Evolutionary conservation across 1,139 yeast genomes (phyloP).

Genomic region (Debaryomyces psychrophilus): DNA sequence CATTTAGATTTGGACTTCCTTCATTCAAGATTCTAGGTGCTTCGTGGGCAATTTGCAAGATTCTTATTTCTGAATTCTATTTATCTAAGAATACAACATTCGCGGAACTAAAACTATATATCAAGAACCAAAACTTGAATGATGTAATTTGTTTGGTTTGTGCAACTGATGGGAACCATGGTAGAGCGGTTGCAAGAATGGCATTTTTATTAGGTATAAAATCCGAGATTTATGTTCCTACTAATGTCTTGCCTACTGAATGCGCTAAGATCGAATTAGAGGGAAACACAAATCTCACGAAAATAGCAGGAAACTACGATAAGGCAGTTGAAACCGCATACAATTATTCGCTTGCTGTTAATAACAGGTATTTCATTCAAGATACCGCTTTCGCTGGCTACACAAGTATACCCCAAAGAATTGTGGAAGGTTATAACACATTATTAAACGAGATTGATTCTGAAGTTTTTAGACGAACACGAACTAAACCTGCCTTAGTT

Average conservation of each 20-base stretch:
- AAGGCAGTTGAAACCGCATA: not conserved
- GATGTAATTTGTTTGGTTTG: not conserved
- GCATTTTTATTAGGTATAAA: not conserved
- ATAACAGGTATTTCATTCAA: not conserved
- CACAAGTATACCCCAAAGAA: not conserved
- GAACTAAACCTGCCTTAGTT: not conserved
- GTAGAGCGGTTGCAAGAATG: slow-evolving; percentile 2
- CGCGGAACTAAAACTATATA: not conserved
- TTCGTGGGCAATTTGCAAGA: not conserved
- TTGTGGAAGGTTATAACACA: not conserved
- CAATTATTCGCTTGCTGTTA: not conserved
- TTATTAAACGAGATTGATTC: not conserved
- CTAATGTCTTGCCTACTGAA: not conserved
- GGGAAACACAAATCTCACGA: not conserved
- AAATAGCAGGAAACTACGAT: not conserved
- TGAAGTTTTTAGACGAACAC: not conserved
- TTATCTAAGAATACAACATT: not conserved
- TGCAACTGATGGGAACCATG: slow-evolving; percentile 2
- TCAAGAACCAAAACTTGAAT: not conserved
- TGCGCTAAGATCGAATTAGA: not conserved
- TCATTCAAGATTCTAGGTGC: slow-evolving; percentile 3
- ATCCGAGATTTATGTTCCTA: slow-evolving; percentile 1
- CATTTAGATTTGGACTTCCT: not conserved
- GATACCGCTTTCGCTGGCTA: not conserved
- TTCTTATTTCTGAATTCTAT: not conserved